These are phyloP conservation scores for Arbutus unedo DNA, from an alignment of 148 eudicot genomes.

Conservation along the genomic window DNA sequence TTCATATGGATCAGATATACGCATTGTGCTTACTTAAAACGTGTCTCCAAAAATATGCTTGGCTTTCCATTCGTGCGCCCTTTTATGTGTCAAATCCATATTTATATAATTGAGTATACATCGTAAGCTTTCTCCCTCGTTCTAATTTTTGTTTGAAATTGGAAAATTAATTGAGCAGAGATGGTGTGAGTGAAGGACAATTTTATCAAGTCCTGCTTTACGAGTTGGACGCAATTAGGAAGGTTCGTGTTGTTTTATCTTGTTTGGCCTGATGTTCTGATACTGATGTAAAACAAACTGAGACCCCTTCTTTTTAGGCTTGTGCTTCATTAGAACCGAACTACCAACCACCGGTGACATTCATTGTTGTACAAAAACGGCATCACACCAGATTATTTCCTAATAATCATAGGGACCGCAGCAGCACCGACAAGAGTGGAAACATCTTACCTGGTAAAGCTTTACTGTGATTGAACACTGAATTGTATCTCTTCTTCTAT, in stretches of 20 bases:
- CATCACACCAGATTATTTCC: conserved; percentile 85
- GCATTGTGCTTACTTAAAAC: neutral
- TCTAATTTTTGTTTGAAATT: neutral
- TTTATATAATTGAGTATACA: neutral
- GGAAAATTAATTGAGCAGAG: conserved; percentile 41
- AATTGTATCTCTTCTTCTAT: neutral
- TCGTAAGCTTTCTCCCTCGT: neutral
- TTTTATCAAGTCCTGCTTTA: conserved; percentile 78
- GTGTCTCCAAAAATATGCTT: neutral
- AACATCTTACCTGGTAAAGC: conserved; percentile 60
- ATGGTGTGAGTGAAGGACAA: conserved; percentile 96
- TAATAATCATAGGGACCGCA: conserved; percentile 50
- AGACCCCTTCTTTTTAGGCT: conserved; percentile 42
- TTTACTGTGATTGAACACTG: neutral
- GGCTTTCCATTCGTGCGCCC: neutral
- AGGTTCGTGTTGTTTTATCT: conserved; percentile 30
- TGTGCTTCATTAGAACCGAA: conserved; percentile 77
- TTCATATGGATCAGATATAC: neutral
- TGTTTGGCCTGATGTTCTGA: neutral
- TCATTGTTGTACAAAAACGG: conserved; percentile 80
- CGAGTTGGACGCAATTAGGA: conserved; percentile 70
- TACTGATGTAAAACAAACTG: neutral
- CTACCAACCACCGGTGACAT: conserved; percentile 76
- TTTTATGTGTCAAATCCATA: neutral
- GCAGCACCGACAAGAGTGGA: conserved; percentile 68